Conservation (phyloP, 2,329 filamentous ascomycete genomes). For the Teratosphaeria epicoccoides region DNA sequence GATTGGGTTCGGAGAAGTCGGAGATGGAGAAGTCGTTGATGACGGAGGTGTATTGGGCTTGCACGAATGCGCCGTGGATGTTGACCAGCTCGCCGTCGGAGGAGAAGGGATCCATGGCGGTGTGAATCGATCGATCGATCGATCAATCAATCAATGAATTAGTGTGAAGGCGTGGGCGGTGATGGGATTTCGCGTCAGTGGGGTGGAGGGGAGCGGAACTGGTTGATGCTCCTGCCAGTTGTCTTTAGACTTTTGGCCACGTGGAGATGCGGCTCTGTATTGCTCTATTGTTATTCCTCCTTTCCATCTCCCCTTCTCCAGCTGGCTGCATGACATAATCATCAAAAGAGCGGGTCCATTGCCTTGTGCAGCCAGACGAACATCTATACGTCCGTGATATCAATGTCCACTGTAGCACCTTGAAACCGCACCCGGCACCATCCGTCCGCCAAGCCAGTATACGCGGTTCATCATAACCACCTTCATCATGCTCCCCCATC, state of each 20-base stretch:
- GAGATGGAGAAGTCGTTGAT: constrained; percentile 69
- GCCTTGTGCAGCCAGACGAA: not conserved
- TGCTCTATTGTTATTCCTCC: not conserved
- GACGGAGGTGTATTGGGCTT: constrained; percentile 77
- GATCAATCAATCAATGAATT: not conserved
- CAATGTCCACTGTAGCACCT: not conserved
- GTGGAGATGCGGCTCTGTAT: too few relatives aligned
- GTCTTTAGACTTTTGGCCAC: too few relatives aligned
- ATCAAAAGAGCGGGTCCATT: not conserved
- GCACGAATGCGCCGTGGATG: constrained; percentile 56
- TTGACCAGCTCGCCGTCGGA: constrained; percentile 57
- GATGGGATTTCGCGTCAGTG: not conserved
- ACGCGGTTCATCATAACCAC: not conserved
- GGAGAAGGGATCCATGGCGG: constrained; percentile 51
- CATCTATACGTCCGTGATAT: not conserved
- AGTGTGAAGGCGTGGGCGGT: too few relatives aligned
- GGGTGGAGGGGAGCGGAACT: too few relatives aligned
- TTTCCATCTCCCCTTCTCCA: not conserved
- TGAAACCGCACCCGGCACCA: not conserved
- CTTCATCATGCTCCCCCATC: not conserved
- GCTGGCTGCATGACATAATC: not conserved
- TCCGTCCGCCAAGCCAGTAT: not conserved
- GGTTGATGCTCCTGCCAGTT: too few relatives aligned
- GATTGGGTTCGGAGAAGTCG: constrained; percentile 67
- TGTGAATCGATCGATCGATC: not conserved